Evolutionary conservation across 805 yeast genomes (phyloP).

Genomic region (Starmerella apis): DNA sequence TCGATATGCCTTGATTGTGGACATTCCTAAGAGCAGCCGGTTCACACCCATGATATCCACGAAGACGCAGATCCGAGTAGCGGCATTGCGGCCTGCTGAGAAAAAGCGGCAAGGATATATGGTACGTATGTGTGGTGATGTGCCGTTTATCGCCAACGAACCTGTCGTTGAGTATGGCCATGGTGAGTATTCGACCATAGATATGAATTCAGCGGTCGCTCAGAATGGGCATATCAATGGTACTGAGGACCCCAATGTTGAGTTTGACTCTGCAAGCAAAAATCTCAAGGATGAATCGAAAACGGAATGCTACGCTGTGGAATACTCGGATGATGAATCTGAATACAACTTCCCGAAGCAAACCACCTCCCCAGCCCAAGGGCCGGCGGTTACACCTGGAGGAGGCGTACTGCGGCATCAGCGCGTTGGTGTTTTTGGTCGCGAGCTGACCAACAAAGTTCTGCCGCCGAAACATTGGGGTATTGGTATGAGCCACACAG

Average conservation of each 20-base stretch:
- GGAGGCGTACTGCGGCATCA: conserved; percentile 7
- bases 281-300: neutral
- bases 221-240: neutral
- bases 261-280: neutral
- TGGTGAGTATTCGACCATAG: neutral
- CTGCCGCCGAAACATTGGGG: conserved; percentile 6
- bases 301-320: neutral
- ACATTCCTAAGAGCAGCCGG: neutral
- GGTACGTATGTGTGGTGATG: conserved; percentile 5
- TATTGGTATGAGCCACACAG: neutral
- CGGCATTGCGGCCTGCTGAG: neutral
- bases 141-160: conserved; percentile 7
- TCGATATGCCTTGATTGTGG: conserved; percentile 7
- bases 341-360: neutral
- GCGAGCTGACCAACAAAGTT: neutral
- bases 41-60: neutral
- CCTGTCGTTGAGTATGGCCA: conserved; percentile 7
- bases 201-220: neutral
- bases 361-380: neutral
- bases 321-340: conserved; percentile 3
- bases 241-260: neutral
- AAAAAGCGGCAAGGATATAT: neutral
- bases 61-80: neutral
- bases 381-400: neutral
- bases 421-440: conserved; percentile 6